These are phyloP conservation scores for Chenopodium album DNA, from an alignment of 148 eudicot genomes.

Conservation along the genomic window DNA sequence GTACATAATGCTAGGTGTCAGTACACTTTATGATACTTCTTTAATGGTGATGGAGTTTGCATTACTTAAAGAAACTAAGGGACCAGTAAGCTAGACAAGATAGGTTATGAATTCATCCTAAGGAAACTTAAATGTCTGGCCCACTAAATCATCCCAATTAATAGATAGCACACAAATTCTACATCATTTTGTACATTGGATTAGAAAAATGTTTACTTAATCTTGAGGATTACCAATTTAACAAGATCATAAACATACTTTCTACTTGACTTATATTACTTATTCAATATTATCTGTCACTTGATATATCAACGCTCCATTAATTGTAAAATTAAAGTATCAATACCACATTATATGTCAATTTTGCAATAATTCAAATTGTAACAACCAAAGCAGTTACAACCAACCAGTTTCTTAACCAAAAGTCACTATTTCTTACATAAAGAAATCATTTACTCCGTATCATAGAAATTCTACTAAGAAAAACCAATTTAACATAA, in stretches of 20 bases:
- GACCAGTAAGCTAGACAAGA: constrained; percentile 17
- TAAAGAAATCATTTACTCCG: too few species aligned
- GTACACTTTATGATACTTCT: constrained; percentile 5
- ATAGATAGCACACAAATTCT: background rate
- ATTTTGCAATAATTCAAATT: background rate
- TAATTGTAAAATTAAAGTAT: too few species aligned
- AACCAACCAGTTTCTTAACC: background rate
- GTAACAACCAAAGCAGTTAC: background rate
- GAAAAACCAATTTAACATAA: too few species aligned
- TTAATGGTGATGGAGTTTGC: constrained; percentile 10
- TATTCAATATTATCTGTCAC: background rate
- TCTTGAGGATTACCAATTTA: background rate
- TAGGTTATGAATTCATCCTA: constrained; percentile 12
- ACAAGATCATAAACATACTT: background rate
- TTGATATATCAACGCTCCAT: background rate
- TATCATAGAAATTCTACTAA: too few species aligned
- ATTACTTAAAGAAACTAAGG: background rate
- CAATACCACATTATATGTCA: background rate
- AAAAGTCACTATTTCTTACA: background rate
- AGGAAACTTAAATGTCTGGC: background rate
- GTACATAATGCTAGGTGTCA: background rate
- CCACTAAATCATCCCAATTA: constrained; percentile 14
- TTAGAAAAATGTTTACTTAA: background rate
- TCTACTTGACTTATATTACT: background rate
- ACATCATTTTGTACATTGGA: background rate